Conservation (phyloP, 2,329 filamentous ascomycete species). For the Aspergillus sp. region DNA sequence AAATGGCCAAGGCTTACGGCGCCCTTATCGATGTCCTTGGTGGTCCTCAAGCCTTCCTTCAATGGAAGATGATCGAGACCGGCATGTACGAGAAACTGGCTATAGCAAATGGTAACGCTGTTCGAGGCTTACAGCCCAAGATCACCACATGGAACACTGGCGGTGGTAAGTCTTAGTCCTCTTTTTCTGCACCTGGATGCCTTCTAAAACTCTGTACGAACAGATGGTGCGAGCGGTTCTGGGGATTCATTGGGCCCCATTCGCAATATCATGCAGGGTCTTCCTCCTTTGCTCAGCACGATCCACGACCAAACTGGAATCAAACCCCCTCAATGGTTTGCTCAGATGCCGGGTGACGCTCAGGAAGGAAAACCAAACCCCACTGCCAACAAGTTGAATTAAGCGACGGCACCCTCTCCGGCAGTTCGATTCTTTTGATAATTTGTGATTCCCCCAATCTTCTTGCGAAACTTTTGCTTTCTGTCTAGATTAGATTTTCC, state of each 20-base stretch:
- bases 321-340: conserved; percentile 71
- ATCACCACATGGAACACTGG: conserved; percentile 90
- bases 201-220: conserved; percentile 11
- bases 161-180: conserved; percentile 31
- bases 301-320: conserved; percentile 90
- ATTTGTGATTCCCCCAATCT: neutral
- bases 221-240: conserved; percentile 41
- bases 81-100: conserved; percentile 76
- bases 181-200: neutral
- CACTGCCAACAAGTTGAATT: neutral
- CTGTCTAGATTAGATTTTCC: neutral
- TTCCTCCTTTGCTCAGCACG: conserved; percentile 78
- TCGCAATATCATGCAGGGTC: conserved; percentile 78
- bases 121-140: conserved; percentile 79
- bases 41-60: conserved; percentile 73
- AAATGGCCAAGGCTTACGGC: conserved; percentile 79
- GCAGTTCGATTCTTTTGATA: neutral
- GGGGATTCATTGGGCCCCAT: conserved; percentile 64
- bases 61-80: conserved; percentile 86
- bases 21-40: conserved; percentile 72
- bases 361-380: neutral
- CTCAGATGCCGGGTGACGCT: conserved; percentile 48
- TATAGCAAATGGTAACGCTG: conserved; percentile 72
- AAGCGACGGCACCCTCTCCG: neutral
- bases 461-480: neutral